Percentiles rank a stretch among this genome's conserved stretches.
phyloP scores from a whole-genome alignment of 176 grass and related monocot genomes.

The Juncus inflexus region DNA sequence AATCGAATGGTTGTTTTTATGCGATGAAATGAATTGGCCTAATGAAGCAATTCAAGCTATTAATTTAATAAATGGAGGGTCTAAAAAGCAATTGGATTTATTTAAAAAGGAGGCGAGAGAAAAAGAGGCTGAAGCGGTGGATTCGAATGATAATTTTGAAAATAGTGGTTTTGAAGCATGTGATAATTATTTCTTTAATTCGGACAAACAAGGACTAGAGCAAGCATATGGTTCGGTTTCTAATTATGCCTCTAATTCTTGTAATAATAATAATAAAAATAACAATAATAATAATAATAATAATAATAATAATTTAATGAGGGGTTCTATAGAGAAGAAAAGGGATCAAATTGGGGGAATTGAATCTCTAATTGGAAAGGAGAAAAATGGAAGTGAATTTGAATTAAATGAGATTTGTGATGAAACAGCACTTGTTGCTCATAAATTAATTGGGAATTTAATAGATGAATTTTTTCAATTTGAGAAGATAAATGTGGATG shows the following conservation, averaged over 20 bases:
- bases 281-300: too few species aligned
- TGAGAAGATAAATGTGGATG: slow-evolving; percentile 29
- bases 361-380: background rate
- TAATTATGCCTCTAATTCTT: too few species aligned
- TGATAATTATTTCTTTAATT: slow-evolving; percentile 18
- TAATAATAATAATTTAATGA: background rate
- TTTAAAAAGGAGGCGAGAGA: slow-evolving; percentile 30
- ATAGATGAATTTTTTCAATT: slow-evolving; percentile 39
- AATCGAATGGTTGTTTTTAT: slow-evolving; percentile 37
- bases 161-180: slow-evolving; percentile 7
- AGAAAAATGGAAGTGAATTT: slow-evolving; percentile 18
- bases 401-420: slow-evolving; percentile 39
- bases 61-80: slow-evolving; percentile 33
- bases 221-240: slow-evolving; percentile 8
- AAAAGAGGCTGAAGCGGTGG: slow-evolving; percentile 32
- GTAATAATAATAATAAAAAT: too few species aligned
- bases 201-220: slow-evolving; percentile 7
- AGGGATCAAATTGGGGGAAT: background rate
- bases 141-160: slow-evolving; percentile 26
- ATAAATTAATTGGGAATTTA: slow-evolving; percentile 45
- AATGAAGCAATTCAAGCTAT: slow-evolving; percentile 20
- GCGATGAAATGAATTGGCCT: slow-evolving; percentile 29
- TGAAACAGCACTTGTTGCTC: slow-evolving; percentile 44
- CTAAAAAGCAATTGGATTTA: background rate
- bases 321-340: slow-evolving; percentile 1